Evolutionary conservation across 169 alveolate species (phyloP), one percentile per base, ranked within the genome.

Genomic region (Plasmodium sp.): DNA sequence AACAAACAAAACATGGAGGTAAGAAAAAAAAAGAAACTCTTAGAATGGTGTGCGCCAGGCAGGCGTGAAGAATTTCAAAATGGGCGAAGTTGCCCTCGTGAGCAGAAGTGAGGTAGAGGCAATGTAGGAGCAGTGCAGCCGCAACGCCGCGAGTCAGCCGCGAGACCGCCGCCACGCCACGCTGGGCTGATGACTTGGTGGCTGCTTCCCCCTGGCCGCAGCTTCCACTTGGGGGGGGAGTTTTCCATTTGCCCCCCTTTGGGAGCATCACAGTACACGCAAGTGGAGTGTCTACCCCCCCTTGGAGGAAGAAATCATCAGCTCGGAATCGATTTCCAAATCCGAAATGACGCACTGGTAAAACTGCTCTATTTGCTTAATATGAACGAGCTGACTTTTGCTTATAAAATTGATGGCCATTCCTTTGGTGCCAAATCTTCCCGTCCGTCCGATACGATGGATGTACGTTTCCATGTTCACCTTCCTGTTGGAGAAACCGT

Each of bases 401-500:
- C 96, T 92, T 12, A 98, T 92, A 96, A 97, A 92, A 92, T 97
- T 98, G 72, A 99, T 96, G 6, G 99, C 99, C 92, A 98, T 98
- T 74, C 99, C 99, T 96, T 97, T 97, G 27, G 97, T 95, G 16
- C 99, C 99, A 85, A 98, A 99, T 94, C 99, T 97, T 14, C 99
- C 99, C 3, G 99, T 98, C 88, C 99, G 98, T 51, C 99, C 99
- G 51, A 99, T 98, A 81, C 99, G 97, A 93, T 99, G 99, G 36
- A 99, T 92, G 86, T 99, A 99, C 22, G 99, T 98, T 92, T 98
- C 99, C 95, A 88, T 82, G n/a, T 62, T 72, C 31, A 41, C 86
- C 22, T 31, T 81, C 34, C 36, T 79, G 33, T 51, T 93, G 1
- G 83, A 43, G 3, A 58, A 18, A 86, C 6, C 6, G 45, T 75